Percentiles rank a stretch among this genome's conserved stretches.
These are phyloP conservation scores for Torulaspora indica DNA, from an alignment of 805 yeast species.

Conservation along the genomic window DNA sequence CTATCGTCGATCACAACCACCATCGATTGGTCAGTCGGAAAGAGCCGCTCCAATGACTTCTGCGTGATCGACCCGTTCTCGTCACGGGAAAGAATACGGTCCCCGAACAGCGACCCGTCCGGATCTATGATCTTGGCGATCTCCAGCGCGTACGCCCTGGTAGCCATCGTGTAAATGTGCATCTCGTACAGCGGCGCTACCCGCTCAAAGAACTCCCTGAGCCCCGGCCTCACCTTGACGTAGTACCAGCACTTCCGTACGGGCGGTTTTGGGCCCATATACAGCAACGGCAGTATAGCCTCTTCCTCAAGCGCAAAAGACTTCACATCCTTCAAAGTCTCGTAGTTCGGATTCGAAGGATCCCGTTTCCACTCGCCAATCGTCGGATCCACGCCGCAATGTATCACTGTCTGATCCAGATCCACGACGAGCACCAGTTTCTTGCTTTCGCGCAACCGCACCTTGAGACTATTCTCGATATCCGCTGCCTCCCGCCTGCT, in stretches of 20 bases:
- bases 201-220: slow-evolving; percentile 62
- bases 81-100: slow-evolving; percentile 85
- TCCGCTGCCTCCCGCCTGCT: slow-evolving; percentile 81
- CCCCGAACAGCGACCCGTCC: slow-evolving; percentile 78
- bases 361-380: slow-evolving; percentile 95
- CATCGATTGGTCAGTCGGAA: slow-evolving; percentile 95
- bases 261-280: slow-evolving; percentile 56
- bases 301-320: slow-evolving; percentile 77
- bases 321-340: slow-evolving; percentile 75
- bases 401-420: slow-evolving; percentile 94
- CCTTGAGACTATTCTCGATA: slow-evolving; percentile 65
- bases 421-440: slow-evolving; percentile 90
- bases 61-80: slow-evolving; percentile 91
- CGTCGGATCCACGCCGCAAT: slow-evolving; percentile 96
- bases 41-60: slow-evolving; percentile 78
- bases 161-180: slow-evolving; percentile 98
- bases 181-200: slow-evolving; percentile 70
- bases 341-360: slow-evolving; percentile 76
- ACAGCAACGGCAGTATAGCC: slow-evolving; percentile 50
- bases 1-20: slow-evolving; percentile 95
- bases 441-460: slow-evolving; percentile 52
- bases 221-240: slow-evolving; percentile 87
- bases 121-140: slow-evolving; percentile 93
- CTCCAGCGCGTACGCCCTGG: slow-evolving; percentile 84
- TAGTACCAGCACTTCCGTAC: slow-evolving; percentile 77